Percentiles rank a stretch among this genome's conserved stretches.
phyloP scores from a whole-genome alignment of 164 flowering plant genomes.

The Cinnamomum chago region DNA sequence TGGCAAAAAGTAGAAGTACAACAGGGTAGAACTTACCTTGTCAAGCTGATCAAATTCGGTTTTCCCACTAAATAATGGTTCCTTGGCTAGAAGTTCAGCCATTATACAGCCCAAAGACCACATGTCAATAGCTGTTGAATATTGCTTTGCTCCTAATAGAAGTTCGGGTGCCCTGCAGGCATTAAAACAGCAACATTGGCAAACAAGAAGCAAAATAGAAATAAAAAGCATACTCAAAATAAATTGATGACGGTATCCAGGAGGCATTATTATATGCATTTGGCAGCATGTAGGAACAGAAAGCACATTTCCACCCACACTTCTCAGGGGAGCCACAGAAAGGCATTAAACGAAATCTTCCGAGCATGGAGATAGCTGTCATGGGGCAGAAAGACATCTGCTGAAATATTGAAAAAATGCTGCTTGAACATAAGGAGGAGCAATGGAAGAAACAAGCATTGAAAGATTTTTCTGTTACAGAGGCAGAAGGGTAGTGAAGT shows the following conservation, averaged over 20 bases:
- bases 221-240: neutral
- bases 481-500: neutral
- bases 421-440: too few species aligned
- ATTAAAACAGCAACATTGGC: neutral
- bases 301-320: too few species aligned
- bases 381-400: too few species aligned
- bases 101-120: slow-evolving; percentile 89
- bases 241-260: too few species aligned
- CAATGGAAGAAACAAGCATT: too few species aligned
- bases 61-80: slow-evolving; percentile 60
- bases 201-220: neutral
- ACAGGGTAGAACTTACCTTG: slow-evolving; percentile 34
- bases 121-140: slow-evolving; percentile 83
- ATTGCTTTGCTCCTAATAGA: slow-evolving; percentile 54
- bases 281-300: too few species aligned
- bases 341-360: too few species aligned
- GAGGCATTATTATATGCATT: too few species aligned
- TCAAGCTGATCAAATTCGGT: slow-evolving; percentile 60
- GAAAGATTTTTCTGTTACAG: neutral
- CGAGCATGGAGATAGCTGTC: too few species aligned
- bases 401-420: too few species aligned
- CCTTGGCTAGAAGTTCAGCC: slow-evolving; percentile 63
- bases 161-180: slow-evolving; percentile 75
- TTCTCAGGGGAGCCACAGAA: too few species aligned
- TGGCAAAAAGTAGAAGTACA: neutral